These are phyloP conservation scores for Mortierella sp. DNA, from an alignment of 371 early-diverging fungal genomes.

Conservation along the genomic window DNA sequence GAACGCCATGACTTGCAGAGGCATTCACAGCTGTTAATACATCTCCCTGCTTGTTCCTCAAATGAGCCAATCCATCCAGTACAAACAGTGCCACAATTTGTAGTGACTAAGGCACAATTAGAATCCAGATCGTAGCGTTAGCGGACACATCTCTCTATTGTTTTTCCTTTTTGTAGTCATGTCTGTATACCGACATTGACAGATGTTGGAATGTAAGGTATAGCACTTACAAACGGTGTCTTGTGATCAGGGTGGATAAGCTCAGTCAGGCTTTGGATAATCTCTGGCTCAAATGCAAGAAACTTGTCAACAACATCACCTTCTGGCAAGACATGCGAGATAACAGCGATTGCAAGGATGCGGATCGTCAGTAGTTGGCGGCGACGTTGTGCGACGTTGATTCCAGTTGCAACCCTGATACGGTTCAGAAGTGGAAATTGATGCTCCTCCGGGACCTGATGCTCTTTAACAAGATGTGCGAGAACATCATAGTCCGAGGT, in stretches of 20 bases:
- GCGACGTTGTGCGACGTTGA: conserved; percentile 61
- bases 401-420: conserved; percentile 76
- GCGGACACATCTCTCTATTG: background rate
- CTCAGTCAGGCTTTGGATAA: conserved; percentile 80
- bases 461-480: conserved; percentile 43
- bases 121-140: background rate
- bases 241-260: conserved; percentile 78
- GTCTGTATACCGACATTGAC: no score
- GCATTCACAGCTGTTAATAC: conserved; percentile 89
- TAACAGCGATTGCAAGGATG: conserved; percentile 80
- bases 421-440: conserved; percentile 82
- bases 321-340: conserved; percentile 76
- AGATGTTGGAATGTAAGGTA: no score
- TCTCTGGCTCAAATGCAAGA: conserved; percentile 87
- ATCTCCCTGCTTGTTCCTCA: conserved; percentile 78
- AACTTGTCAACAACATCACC: conserved; percentile 77
- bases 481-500: conserved; percentile 54
- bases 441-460: conserved; percentile 81
- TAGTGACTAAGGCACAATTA: conserved; percentile 57
- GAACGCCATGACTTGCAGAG: conserved; percentile 91
- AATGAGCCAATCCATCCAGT: conserved; percentile 84
- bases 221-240: conserved; percentile 61
- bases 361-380: conserved; percentile 76
- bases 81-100: conserved; percentile 84
- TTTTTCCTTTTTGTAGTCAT: no score